These are phyloP conservation scores for Ophiobolus disseminans DNA, from an alignment of 2,329 filamentous ascomycete species.

Conservation along the genomic window DNA sequence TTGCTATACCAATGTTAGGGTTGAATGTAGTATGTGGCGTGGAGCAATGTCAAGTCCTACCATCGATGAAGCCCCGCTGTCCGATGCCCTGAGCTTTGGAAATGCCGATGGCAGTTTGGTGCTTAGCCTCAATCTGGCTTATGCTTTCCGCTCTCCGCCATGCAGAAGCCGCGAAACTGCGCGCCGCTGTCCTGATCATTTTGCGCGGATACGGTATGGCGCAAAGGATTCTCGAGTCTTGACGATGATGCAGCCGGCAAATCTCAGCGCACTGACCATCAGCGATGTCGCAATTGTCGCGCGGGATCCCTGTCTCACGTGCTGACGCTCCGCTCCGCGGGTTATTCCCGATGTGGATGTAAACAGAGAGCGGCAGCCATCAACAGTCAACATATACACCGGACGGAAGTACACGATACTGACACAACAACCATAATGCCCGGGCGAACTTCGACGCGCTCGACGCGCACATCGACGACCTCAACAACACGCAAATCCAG, in stretches of 20 bases:
- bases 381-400: constrained; percentile 15
- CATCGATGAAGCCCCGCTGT: constrained; percentile 77
- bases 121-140: constrained; percentile 57
- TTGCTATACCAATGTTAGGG: constrained; percentile 64
- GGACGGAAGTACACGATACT: constrained; percentile 10
- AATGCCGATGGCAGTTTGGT: constrained; percentile 72
- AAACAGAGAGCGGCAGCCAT: constrained; percentile 10
- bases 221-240: no score
- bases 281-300: constrained; percentile 33
- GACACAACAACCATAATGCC: constrained; percentile 51
- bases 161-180: constrained; percentile 71
- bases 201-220: constrained; percentile 9
- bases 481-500: constrained; percentile 48
- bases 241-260: constrained; percentile 19
- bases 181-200: constrained; percentile 75
- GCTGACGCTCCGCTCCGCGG: constrained; percentile 13
- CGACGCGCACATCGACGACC: constrained; percentile 46
- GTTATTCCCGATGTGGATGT: constrained; percentile 5
- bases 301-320: constrained; percentile 16
- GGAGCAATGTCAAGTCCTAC: constrained; percentile 59
- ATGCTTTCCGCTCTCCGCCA: constrained; percentile 59
- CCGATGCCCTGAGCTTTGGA: constrained; percentile 81
- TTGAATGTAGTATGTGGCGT: not conserved
- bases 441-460: constrained; percentile 53
- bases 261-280: constrained; percentile 14